phyloP scores from a whole-genome alignment of 192 early-diverging fungal species.

The Gamsiella multidivaricata region DNA sequence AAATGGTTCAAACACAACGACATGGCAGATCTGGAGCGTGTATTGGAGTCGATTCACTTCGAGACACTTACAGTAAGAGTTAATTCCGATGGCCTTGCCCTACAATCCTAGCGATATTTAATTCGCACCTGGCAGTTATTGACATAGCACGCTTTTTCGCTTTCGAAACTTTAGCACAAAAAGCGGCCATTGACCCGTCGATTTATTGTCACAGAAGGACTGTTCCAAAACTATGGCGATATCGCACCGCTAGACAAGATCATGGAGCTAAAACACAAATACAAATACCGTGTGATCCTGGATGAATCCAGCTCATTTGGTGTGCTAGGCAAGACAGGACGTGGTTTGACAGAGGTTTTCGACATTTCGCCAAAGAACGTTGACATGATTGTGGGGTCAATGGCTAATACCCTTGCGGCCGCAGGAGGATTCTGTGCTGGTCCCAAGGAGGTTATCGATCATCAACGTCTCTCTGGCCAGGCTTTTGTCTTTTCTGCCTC shows the following conservation, averaged over 20 bases:
- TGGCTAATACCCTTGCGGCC: constrained; percentile 81
- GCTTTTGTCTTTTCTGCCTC: constrained; percentile 95
- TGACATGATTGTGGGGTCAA: constrained; percentile 89
- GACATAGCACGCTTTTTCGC: not conserved
- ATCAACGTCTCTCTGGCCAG: constrained; percentile 87
- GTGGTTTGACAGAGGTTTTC: constrained; percentile 87
- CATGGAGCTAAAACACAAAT: constrained; percentile 89
- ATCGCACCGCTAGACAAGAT: constrained; percentile 85
- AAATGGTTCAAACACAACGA: constrained; percentile 96
- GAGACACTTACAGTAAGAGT: constrained; percentile 68
- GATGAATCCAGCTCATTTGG: constrained; percentile 94
- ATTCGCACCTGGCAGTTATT: not conserved
- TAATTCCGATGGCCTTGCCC: too few relatives aligned
- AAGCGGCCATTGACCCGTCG: constrained; percentile 84
- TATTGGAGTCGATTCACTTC: constrained; percentile 76
- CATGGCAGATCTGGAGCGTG: constrained; percentile 92
- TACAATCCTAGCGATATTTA: too few relatives aligned
- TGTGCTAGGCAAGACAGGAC: constrained; percentile 82
- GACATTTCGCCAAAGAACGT: constrained; percentile 77
- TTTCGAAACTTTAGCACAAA: constrained; percentile 60
- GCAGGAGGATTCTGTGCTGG: constrained; percentile 95
- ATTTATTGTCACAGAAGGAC: constrained; percentile 93
- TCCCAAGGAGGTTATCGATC: constrained; percentile 85
- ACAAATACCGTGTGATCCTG: constrained; percentile 95
- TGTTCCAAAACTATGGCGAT: constrained; percentile 90